Evolutionary conservation across 169 alveolate species (phyloP).

Genomic region (Miamiensis avidus): DNA sequence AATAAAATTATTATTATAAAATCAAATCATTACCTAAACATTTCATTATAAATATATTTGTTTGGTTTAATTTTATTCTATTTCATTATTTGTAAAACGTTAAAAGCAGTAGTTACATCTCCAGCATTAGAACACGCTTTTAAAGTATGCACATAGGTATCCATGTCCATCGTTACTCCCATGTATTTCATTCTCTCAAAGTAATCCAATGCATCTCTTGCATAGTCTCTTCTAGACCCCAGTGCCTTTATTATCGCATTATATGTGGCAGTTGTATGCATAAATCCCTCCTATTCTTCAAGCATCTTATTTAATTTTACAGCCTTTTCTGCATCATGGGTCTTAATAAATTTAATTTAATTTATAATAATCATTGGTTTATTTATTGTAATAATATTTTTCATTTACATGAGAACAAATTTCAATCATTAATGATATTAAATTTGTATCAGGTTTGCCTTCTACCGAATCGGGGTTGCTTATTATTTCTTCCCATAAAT

Average conservation of each 20-base stretch:
- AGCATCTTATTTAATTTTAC: slow-evolving; percentile 40
- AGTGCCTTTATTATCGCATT: slow-evolving; percentile 55
- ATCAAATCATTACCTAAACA: neutral
- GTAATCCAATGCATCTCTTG: slow-evolving; percentile 58
- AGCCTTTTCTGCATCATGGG: slow-evolving; percentile 59
- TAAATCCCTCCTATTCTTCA: slow-evolving; percentile 37
- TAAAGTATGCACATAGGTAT: slow-evolving; percentile 54
- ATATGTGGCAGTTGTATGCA: slow-evolving; percentile 43
- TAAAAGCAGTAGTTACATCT: slow-evolving; percentile 52
- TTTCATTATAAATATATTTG: slow-evolving; percentile 35
- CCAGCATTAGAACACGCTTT: slow-evolving; percentile 67
- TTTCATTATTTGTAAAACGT: slow-evolving; percentile 54
- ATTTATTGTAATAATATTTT: neutral
- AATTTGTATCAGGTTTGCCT: slow-evolving; percentile 33
- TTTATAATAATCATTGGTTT: neutral
- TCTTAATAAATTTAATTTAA: neutral
- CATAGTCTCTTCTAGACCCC: slow-evolving; percentile 59
- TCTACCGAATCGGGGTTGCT: neutral
- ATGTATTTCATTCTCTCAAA: slow-evolving; percentile 50
- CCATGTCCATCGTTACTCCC: slow-evolving; percentile 49
- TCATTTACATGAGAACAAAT: slow-evolving; percentile 42
- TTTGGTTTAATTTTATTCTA: slow-evolving; percentile 34
- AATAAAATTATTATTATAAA: too few species aligned
- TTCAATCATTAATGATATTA: slow-evolving; percentile 47
- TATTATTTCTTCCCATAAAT: slow-evolving; percentile 33